These are phyloP conservation scores for Claviceps cyperi DNA, from an alignment of 2,329 filamentous ascomycete species.

Conservation along the genomic window DNA sequence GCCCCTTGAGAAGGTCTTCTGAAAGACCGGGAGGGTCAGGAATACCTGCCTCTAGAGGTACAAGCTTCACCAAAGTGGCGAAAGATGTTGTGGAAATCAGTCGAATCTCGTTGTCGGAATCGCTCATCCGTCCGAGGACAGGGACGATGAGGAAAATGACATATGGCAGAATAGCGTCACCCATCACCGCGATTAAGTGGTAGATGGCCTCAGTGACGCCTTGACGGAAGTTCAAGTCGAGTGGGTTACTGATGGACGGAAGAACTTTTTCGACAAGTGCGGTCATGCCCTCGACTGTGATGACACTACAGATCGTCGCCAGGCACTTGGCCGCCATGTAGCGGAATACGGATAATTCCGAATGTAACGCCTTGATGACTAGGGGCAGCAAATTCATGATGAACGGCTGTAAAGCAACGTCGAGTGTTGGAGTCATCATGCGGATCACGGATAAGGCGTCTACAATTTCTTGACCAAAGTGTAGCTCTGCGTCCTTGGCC, in stretches of 20 bases:
- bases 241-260: conserved; percentile 78
- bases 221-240: conserved; percentile 80
- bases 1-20: conserved; percentile 70
- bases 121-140: conserved; percentile 93
- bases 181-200: conserved; percentile 96
- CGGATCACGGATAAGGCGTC: conserved; percentile 88
- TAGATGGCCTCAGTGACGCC: conserved; percentile 93
- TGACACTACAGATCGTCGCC: conserved; percentile 92
- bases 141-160: conserved; percentile 98
- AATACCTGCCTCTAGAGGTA: conserved; percentile 92
- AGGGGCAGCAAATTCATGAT: conserved; percentile 72
- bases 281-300: conserved; percentile 90
- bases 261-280: conserved; percentile 86
- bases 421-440: conserved; percentile 81
- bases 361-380: conserved; percentile 77
- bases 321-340: conserved; percentile 97
- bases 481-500: conserved; percentile 57
- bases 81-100: conserved; percentile 94
- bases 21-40: conserved; percentile 91
- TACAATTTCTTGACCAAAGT: conserved; percentile 80
- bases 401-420: conserved; percentile 61
- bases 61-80: conserved; percentile 89
- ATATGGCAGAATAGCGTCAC: conserved; percentile 86
- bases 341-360: conserved; percentile 76
- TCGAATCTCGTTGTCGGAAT: conserved; percentile 90